Base-by-base conservation (phyloP, 305 asterid species). In the Ajuga reptans region DNA sequence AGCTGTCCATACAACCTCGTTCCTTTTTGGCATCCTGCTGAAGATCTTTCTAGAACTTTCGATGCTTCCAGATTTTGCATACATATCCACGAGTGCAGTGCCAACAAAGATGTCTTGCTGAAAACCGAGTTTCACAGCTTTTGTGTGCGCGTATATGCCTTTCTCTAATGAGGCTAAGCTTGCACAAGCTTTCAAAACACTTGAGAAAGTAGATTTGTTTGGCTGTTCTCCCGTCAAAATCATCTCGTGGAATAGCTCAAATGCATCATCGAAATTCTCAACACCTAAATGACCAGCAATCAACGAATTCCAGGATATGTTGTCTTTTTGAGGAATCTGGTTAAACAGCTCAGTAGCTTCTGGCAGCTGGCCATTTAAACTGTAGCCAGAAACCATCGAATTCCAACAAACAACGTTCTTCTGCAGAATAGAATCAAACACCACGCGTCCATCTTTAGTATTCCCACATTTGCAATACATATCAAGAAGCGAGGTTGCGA, bases 361-460 rank as follows among this genome's bases (percentile, higher is more conserved):
- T 10, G 31, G 68, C 4, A 84, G 77, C 60, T 80, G 83, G 65
- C 87, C 91, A 59, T 84, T 84, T 52, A 82, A 82, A 71, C 96
- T 79, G 72, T 89, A 91, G 9, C 96, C 96, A 4, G 86, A 63
- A 10, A 87, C 82, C 82, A 87, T 78, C 1, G 93, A 82, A 61
- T 91, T 91, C 96, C 96, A 89, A 70, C 90, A 83, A 9, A 81
- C 89, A 37, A 83, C 80, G 33, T 91, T 91, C 75, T 89, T 91
- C 16, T 70, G 77, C 1, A 59, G 66, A 60, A 84, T 60, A 0
- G 74, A 75, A 67, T 89, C 86, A 46, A 91, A 87, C 50, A 78
- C 71, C 61, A 65, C 33, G 50, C 77, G 82, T 4, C 95, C 96
- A 43, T 80, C 83, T 71, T 65, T 58, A 4, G 88, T 82, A 50